These are phyloP conservation scores for Periconia macrospinosa DNA, from an alignment of 2,329 filamentous ascomycete genomes.

Conservation along the genomic window DNA sequence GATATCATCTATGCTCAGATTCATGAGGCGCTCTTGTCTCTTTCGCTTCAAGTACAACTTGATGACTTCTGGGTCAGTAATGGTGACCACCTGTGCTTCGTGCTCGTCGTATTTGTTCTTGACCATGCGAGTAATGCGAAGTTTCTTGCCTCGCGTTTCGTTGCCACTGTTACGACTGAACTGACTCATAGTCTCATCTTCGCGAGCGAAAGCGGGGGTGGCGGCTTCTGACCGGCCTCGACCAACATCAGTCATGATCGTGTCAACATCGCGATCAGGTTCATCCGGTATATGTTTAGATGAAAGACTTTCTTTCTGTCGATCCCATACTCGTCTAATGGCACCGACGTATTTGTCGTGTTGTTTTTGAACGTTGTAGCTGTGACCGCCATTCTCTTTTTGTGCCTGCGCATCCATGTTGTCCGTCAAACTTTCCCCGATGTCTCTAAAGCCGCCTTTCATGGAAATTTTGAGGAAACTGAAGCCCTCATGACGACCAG, in stretches of 20 bases:
- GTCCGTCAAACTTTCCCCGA: constrained; percentile 85
- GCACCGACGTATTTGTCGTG: constrained; percentile 89
- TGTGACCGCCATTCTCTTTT: constrained; percentile 78
- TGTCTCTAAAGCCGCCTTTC: constrained; percentile 94
- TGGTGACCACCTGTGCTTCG: constrained; percentile 59
- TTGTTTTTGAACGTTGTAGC: constrained; percentile 95
- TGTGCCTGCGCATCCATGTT: constrained; percentile 77
- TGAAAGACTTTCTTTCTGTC: constrained; percentile 77
- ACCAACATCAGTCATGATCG: constrained; percentile 44
- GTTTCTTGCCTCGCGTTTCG: constrained; percentile 64
- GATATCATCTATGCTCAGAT: constrained; percentile 69
- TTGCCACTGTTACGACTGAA: constrained; percentile 56
- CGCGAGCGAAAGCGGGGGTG: constrained; percentile 60
- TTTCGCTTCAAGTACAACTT: constrained; percentile 82
- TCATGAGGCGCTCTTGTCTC: constrained; percentile 69
- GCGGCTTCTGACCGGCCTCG: constrained; percentile 63
- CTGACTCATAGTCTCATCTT: constrained; percentile 68
- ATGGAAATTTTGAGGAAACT: constrained; percentile 98
- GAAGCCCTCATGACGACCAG: constrained; percentile 88
- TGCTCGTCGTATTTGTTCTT: constrained; percentile 67
- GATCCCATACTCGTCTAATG: constrained; percentile 89
- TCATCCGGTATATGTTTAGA: constrained; percentile 76
- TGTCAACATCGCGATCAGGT: constrained; percentile 65
- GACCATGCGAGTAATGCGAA: constrained; percentile 74
- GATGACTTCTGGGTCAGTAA: constrained; percentile 84